Base-by-base conservation (phyloP, 2,329 filamentous ascomycete species). In the Fusarium sublunatum region DNA sequence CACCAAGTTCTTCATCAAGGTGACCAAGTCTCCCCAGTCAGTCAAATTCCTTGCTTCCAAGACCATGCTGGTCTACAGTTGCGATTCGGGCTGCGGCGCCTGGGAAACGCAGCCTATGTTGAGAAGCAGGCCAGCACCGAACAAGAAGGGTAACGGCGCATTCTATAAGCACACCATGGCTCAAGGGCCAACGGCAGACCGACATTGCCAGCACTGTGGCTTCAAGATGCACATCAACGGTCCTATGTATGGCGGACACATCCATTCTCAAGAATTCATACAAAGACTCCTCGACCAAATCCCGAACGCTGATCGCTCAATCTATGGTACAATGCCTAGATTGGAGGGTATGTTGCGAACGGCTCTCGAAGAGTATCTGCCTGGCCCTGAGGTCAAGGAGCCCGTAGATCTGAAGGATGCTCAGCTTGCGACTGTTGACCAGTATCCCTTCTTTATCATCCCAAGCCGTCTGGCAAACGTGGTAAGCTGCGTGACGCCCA, bases 261-360 rank as follows among this genome's bases (percentile, higher is more conserved):
- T 99, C 8, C 95, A 99, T 76, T 93, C 93, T 40, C 84, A 87
- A 7, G 86, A 88, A 2, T 99, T 97, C 72, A 87, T 99, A 60
- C 85, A 91, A 71, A 86, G 86, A 53, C 88, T 99, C 24, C 82
- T 99, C 13, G 85, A 88, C 39, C 85, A 89, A 54, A 82, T 97
- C 8, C 88, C 91, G 1, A 78, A 81, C 5, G 85, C 87, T 1
- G 86, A 93, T 43, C 82, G 82, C 25, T 81, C 87, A 0, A 84
- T 88, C 0, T 99, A 99, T 72, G 87, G 88, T 35, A 99, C 95
- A 0, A 86, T 88, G 26, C 83, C 87, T 12, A 86, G 95, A 49
- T 89, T 99, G 42, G 88, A 94, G 75, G 95, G 95, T 48, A 97
- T 98, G 93, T 83, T 99, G 34, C 88, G 87, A 22, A 93, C 92